Percentiles rank a stretch among this genome's conserved stretches.
Evolutionary conservation across 495 filamentous ascomycete genomes (phyloP).

Genomic region (Penicillium pancosmium): DNA sequence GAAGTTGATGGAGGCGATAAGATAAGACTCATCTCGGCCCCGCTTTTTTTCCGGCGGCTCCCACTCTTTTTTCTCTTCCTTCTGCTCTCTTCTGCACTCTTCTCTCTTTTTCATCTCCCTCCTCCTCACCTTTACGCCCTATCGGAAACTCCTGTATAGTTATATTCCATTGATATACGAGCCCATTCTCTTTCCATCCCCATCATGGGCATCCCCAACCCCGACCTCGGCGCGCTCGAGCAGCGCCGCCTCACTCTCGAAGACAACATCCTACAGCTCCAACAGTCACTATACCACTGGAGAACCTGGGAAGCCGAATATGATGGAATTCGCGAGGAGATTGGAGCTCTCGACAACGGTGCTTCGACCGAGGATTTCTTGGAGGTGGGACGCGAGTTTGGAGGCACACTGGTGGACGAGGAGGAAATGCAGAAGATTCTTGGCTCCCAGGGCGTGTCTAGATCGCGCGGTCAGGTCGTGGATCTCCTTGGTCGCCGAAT

Average conservation of each 20-base stretch:
- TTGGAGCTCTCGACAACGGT: constrained; percentile 56
- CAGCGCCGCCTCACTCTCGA: constrained; percentile 75
- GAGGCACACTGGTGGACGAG: constrained; percentile 57
- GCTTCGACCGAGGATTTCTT: constrained; percentile 55
- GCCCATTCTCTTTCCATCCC: not conserved
- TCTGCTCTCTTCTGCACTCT: not conserved
- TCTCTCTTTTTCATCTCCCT: constrained; percentile 7
- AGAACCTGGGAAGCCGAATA: constrained; percentile 89
- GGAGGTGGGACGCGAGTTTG: constrained; percentile 49
- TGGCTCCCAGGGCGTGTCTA: constrained; percentile 34
- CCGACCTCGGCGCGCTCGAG: constrained; percentile 59
- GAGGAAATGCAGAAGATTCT: constrained; percentile 51
- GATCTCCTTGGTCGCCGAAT: constrained; percentile 73
- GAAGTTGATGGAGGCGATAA: constrained; percentile 17
- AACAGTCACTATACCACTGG: constrained; percentile 81
- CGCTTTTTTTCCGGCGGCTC: constrained; percentile 12
- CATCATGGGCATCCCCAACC: constrained; percentile 39
- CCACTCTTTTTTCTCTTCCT: constrained; percentile 5
- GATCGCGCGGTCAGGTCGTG: constrained; percentile 62
- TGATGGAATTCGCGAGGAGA: constrained; percentile 80
- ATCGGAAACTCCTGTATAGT: not conserved
- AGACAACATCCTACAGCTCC: constrained; percentile 71
- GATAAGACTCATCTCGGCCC: constrained; percentile 15
- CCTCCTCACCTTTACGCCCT: no score
- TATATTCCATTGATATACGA: not conserved